Percentiles rank a stretch among this genome's conserved stretches.
These are phyloP conservation scores for Starmerella kuoi DNA, from an alignment of 805 yeast species.

Conservation along the genomic window DNA sequence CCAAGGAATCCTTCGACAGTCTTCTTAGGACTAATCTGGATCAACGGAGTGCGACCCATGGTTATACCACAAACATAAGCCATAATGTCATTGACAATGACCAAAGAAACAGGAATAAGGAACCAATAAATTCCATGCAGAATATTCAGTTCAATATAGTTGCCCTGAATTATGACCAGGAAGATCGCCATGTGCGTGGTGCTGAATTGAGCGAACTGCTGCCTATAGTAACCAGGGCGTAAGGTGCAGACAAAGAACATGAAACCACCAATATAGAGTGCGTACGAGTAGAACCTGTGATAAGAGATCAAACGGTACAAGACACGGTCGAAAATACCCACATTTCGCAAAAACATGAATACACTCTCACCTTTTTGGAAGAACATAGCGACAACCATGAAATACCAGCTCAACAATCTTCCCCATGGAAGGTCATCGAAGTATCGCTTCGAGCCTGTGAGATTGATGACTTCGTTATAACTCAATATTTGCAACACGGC, in stretches of 20 bases:
- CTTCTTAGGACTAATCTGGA: slow-evolving; percentile 90
- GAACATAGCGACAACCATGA: slow-evolving; percentile 73
- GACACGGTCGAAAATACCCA: slow-evolving; percentile 40
- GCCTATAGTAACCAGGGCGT: slow-evolving; percentile 76
- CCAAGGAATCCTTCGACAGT: slow-evolving; percentile 96
- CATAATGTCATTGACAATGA: slow-evolving; percentile 86
- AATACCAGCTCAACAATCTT: slow-evolving; percentile 82
- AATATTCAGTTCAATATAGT: slow-evolving; percentile 79
- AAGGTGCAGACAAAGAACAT: slow-evolving; percentile 80
- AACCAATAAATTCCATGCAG: slow-evolving; percentile 91
- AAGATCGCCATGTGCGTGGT: slow-evolving; percentile 87
- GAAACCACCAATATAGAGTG: slow-evolving; percentile 75
- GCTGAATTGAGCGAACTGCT: slow-evolving; percentile 89
- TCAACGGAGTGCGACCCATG: slow-evolving; percentile 83
- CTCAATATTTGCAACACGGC: slow-evolving; percentile 66
- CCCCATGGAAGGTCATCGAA: slow-evolving; percentile 76
- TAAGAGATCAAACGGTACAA: slow-evolving; percentile 54
- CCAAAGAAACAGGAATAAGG: slow-evolving; percentile 79
- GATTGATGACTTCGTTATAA: slow-evolving; percentile 78
- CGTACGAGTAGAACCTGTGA: slow-evolving; percentile 74
- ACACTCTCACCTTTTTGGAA: slow-evolving; percentile 80
- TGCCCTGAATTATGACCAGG: slow-evolving; percentile 86
- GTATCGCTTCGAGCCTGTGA: slow-evolving; percentile 72
- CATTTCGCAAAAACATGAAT: slow-evolving; percentile 49
- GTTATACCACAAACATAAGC: slow-evolving; percentile 96